Evolutionary conservation across 352 stramenopile genomes (phyloP).

Genomic region (Pythium pyrilobum): DNA sequence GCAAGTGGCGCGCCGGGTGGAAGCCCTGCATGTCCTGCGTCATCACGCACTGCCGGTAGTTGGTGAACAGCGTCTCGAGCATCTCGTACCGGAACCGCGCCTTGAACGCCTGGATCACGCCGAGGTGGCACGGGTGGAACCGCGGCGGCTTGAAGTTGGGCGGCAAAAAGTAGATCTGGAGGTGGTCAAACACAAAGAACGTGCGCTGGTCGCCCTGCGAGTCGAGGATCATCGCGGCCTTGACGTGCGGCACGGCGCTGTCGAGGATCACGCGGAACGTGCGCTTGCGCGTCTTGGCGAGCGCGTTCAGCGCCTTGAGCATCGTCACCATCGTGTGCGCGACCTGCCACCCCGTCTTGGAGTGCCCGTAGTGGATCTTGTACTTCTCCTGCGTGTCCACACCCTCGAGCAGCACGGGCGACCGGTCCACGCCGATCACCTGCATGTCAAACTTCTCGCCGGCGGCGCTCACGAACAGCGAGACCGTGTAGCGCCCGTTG

Average conservation of each 20-base stretch:
- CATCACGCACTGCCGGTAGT: conserved; percentile 47
- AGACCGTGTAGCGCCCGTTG: conserved; percentile 57
- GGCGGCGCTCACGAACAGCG: conserved; percentile 70
- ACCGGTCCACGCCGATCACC: conserved; percentile 67
- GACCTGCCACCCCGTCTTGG: conserved; percentile 77
- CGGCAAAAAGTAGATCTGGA: conserved; percentile 78
- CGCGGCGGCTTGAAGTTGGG: conserved; percentile 70
- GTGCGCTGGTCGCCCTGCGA: conserved; percentile 81
- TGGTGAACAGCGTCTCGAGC: conserved; percentile 69
- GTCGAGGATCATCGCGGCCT: conserved; percentile 82
- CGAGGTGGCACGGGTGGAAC: conserved; percentile 73
- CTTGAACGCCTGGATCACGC: conserved; percentile 77
- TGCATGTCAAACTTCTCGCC: conserved; percentile 82
- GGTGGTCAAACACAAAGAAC: conserved; percentile 81
- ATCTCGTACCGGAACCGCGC: conserved; percentile 72
- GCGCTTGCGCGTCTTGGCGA: conserved; percentile 62
- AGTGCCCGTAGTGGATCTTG: conserved; percentile 75
- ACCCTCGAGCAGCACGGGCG: conserved; percentile 47
- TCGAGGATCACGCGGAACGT: conserved; percentile 81
- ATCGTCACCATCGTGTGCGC: conserved; percentile 73
- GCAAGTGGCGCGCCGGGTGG: conserved; percentile 41
- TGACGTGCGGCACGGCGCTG: conserved; percentile 77
- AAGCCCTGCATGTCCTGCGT: conserved; percentile 46
- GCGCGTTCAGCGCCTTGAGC: conserved; percentile 73
- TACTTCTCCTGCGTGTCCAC: conserved; percentile 57